Evolutionary conservation across 768 basidiomycete species (phyloP), one percentile per base, ranked within the genome.

Genomic region (Leccinum broughii): DNA sequence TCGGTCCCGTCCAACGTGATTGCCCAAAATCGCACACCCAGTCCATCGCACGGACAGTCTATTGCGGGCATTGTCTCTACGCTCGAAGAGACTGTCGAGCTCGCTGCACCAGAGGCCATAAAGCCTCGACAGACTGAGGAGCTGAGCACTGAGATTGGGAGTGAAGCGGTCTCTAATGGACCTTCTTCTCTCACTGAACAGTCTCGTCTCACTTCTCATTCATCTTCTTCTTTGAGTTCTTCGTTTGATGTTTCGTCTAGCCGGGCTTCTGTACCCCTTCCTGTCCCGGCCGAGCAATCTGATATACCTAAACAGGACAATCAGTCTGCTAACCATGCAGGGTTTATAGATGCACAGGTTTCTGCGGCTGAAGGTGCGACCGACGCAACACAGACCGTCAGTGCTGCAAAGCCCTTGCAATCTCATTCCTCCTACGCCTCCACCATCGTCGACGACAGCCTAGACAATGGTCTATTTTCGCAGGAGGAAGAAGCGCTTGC

Each of bases 381-480:
- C 35, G 50, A 59, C 37, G 32, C 30, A 24, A 61, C 55, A 34
- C 28, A 30, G 17, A 55, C 69, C 30, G 60, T 37, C 41, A 30
- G 63, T 54, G 52, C 55, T n/a, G 34, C 65, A 44, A 70, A 75
- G 54, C 77, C 78, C 3, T 67, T 83, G 53, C 77, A 80, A 69
- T 71, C 78, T 20, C 69, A 65, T 17, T 70, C 81, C 57, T 84
- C 84, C 17, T 73, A 75, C 32, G 79, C 85, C 6, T 78, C 85
- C 44, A 87, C 86, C 32, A 70, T 87, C 44, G 72, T 81, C 52
- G 78, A 83, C 64, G 70, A 82, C 59, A 78, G 80, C 52, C 73
- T 74, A 56, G 72, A 74, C 26, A 72, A 70, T 24, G 70, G 65
- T 1, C 62, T 65, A 37, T 68, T 70, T 63, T 60, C 66, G 41